A percentile compares a stretch with the other conserved stretches of the same genome.
phyloP scores from a whole-genome alignment of 2,329 filamentous ascomycete species.

The Trichoderma sp. region DNA sequence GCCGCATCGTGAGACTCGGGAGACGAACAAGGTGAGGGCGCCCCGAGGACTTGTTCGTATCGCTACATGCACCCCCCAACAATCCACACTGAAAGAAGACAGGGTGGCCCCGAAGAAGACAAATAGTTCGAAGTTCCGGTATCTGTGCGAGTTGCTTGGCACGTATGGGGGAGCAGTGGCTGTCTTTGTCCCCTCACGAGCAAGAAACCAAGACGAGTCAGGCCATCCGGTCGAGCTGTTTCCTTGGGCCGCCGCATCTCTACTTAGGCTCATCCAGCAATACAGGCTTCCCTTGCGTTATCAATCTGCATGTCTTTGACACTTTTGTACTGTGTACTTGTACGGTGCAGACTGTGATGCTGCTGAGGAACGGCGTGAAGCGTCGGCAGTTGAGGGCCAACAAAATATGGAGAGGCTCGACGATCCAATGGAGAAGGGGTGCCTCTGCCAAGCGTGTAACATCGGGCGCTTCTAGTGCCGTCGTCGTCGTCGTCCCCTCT shows the following conservation, averaged over 20 bases:
- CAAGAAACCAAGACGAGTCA: background rate
- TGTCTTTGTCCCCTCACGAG: background rate
- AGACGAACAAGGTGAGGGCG: background rate
- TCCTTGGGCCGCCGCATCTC: background rate
- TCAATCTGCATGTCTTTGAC: background rate
- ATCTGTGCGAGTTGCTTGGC: background rate
- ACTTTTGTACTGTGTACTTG: background rate
- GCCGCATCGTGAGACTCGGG: conserved; percentile 17
- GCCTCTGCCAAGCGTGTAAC: conserved; percentile 12
- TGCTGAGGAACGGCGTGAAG: background rate
- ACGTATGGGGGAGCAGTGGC: background rate
- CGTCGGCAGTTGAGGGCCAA: conserved; percentile 19
- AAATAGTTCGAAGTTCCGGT: too few species aligned
- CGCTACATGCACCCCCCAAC: background rate
- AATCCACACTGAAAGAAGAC: background rate
- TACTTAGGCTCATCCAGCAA: background rate
- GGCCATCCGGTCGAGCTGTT: background rate
- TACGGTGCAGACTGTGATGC: background rate
- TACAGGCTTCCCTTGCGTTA: background rate
- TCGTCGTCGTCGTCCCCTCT: too few species aligned
- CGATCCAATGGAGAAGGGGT: conserved; percentile 19
- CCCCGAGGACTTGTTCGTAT: background rate
- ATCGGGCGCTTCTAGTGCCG: conserved; percentile 18
- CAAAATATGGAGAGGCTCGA: conserved; percentile 2
- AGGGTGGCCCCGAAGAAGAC: too few species aligned